A percentile compares a stretch with the other conserved stretches of the same genome.
These are phyloP conservation scores for Raphanus raphanistrum DNA, from an alignment of 345 rosid species.

Conservation along the genomic window DNA sequence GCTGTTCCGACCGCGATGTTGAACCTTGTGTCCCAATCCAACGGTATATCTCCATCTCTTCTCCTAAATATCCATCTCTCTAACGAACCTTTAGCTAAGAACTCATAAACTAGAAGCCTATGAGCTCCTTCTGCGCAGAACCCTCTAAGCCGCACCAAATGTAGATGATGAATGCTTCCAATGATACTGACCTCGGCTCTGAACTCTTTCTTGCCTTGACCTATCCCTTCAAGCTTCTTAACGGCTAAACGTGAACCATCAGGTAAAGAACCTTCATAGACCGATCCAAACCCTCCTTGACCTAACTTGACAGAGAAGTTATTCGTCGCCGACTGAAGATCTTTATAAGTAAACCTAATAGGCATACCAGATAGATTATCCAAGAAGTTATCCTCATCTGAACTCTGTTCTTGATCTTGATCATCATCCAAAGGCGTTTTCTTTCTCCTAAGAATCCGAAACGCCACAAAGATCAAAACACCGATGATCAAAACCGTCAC, in stretches of 20 bases:
- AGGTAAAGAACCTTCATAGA: constrained; percentile 69
- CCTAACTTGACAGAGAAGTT: constrained; percentile 84
- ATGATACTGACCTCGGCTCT: constrained; percentile 92
- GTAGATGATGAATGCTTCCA: constrained; percentile 90
- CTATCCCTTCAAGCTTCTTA: constrained; percentile 90
- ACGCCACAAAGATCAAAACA: constrained; percentile 52
- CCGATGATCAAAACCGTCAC: constrained; percentile 51
- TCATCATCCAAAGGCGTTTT: constrained; percentile 43
- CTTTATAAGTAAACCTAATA: constrained; percentile 65
- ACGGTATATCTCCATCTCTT: constrained; percentile 43
- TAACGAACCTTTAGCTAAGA: constrained; percentile 74
- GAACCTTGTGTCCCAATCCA: constrained; percentile 81
- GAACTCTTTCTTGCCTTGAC: constrained; percentile 96
- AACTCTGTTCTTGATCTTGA: constrained; percentile 40
- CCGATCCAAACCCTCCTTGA: constrained; percentile 95
- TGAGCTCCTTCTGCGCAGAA: constrained; percentile 87
- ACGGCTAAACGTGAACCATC: constrained; percentile 85
- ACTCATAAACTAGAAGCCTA: constrained; percentile 87
- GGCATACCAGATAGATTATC: constrained; percentile 81
- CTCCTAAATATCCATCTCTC: constrained; percentile 87
- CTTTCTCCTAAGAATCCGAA: constrained; percentile 46
- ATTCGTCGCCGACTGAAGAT: constrained; percentile 76
- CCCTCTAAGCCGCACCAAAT: constrained; percentile 81
- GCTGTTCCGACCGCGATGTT: constrained; percentile 81
- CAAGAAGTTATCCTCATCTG: constrained; percentile 83